Base-by-base conservation (phyloP, 1,139 yeast genomes). In the Geotrichum candidum region DNA sequence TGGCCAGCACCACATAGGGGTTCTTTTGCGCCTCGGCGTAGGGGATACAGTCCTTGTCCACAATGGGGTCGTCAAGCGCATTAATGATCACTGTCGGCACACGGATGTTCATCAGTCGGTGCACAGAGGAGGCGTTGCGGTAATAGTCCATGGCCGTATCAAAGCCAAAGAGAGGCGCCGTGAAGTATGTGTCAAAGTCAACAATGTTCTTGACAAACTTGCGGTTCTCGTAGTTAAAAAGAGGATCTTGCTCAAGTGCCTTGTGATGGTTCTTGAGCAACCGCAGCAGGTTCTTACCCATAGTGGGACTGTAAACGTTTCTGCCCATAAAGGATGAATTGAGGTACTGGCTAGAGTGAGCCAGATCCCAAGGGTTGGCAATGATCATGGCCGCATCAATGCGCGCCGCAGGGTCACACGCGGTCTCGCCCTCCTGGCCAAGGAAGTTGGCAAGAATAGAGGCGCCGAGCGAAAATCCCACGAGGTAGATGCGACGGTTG, bases 391-490 rank as follows among this genome's bases (percentile, higher is more conserved):
- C 91, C 7, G 91, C 89, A 53, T 82, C 80, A 58, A 91, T 74
- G 51, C 80, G 77, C 13, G 82, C 73, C 41, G 79, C 75, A 3
- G 68, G 64, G 41, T 68, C 70, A 5, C 29, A 13, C 22, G 68
- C 69, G 3, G 74, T 73, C 1, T 77, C 81, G 27, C 84, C 86
- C 68, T 87, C 87, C 69, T 84, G 86, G 46, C 96, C 96, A 51
- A 92, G 73, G 72, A 87, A 91, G 72, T 92, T 91, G 45, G 89
- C 82, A 63, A 90, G 76, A 63, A 90, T 81, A 0, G 88, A 83
- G 0, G 90, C 94, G n/a, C 98, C 98, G 68, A 92, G 85, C 10
- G 96, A 89, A 71, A 87, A 88, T 0, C 97, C 97, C 22, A 84
- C 86, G 1, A 87, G 82, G 73, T 84, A 90, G 51, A 92, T 78